These are phyloP conservation scores for Cordyceps pruinosa DNA, from an alignment of 2,329 filamentous ascomycete genomes.

Conservation along the genomic window DNA sequence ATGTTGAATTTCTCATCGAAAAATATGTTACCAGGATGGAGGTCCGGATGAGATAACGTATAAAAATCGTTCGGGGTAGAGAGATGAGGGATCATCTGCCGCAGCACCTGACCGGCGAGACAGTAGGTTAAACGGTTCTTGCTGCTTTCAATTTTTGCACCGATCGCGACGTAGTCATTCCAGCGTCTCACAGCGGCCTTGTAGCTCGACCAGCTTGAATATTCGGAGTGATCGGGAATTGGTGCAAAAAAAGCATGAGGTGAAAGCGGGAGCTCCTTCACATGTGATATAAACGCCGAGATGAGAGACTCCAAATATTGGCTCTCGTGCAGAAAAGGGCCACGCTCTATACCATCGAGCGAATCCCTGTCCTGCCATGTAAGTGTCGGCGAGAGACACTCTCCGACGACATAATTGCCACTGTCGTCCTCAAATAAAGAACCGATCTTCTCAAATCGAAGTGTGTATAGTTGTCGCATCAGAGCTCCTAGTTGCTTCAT, in stretches of 20 bases:
- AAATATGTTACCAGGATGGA: constrained; percentile 21
- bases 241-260: constrained; percentile 24
- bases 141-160: constrained; percentile 19
- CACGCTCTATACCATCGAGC: constrained; percentile 19
- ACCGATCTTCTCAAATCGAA: constrained; percentile 20
- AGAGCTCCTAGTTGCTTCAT: constrained; percentile 19
- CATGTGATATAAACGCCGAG: constrained; percentile 19
- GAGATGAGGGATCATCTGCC: constrained; percentile 21
- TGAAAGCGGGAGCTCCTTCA: constrained; percentile 20
- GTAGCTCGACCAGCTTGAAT: constrained; percentile 16
- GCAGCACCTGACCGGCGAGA: constrained; percentile 16
- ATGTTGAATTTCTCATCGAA: constrained; percentile 21
- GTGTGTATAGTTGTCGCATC: constrained; percentile 14
- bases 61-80: neutral
- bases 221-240: constrained; percentile 20
- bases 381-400: constrained; percentile 19
- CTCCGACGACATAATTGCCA: constrained; percentile 13
- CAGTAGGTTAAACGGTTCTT: constrained; percentile 18
- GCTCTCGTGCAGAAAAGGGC: constrained; percentile 20
- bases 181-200: constrained; percentile 12
- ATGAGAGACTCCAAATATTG: constrained; percentile 21
- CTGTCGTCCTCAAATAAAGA: constrained; percentile 17
- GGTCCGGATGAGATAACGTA: constrained; percentile 19
- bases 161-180: constrained; percentile 17
- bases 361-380: constrained; percentile 19